Evolutionary conservation across 352 stramenopile genomes (phyloP), one percentile per base, ranked within the genome.

Genomic region (Phytopythium boreale): DNA sequence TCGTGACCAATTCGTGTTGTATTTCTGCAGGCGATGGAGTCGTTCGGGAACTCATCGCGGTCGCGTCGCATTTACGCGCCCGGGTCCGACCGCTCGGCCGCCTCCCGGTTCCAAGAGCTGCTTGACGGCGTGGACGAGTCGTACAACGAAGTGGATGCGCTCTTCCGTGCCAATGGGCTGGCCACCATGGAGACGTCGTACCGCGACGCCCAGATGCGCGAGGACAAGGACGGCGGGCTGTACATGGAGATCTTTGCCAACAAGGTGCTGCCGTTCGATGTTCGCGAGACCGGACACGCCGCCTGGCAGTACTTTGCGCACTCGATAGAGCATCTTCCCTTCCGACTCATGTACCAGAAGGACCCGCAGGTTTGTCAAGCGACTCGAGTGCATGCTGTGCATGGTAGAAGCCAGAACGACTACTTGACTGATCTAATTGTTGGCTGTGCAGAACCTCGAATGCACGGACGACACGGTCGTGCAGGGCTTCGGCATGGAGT

Each of bases 171-270:
- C 27, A 81, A 75, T 53, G 66, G 64, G 10, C 56, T 79, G 26
- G 65, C 34, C 15, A 56, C 67, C 5, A 72, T 63, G 51, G 73
- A 84, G 51, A 70, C 52, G 39, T 68, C 67, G 15, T 70, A 68
- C 53, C 72, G 66, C 31, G 76, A 80, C 56, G 74, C 74, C 12
- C 65, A 79, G 39, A 74, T 84, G 67, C 67, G 74, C 26, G 59
- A 74, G 37, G 72, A 74, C 7, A 49, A 63, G 12, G 63, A 67
- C 26, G 63, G 64, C 12, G 63, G 66, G 44, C 63, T 80, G 34
- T 79, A 72, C 63, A 71, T 85, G 62, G 74, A 81, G 67, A 75
- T 85, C 51, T 81, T 79, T 34, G 74, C 67, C 39, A 82, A 72
- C 50, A 82, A 85, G 55, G 67, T 82, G 19, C 53, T 82, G 22